phyloP scores from a whole-genome alignment of 2,329 filamentous ascomycete species.

The Monilinia polystroma region DNA sequence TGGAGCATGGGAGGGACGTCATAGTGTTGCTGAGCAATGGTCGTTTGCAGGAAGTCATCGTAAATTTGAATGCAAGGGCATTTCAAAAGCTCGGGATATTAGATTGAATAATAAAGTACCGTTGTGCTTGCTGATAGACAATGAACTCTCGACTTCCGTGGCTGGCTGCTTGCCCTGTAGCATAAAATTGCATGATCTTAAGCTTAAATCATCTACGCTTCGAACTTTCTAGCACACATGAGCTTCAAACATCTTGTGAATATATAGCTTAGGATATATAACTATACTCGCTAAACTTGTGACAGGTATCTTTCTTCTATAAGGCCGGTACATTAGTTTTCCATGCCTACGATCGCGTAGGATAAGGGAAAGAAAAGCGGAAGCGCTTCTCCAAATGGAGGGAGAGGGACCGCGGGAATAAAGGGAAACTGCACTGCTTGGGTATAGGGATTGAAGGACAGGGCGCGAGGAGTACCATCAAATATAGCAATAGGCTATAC shows the following conservation, averaged over 20 bases:
- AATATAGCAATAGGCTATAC: no score
- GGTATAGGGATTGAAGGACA: no score
- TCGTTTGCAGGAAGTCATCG: conserved; percentile 11
- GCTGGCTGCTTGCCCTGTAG: not conserved
- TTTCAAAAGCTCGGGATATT: conserved; percentile 9
- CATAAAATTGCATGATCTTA: not conserved
- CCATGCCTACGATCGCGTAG: no score
- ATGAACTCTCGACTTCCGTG: not conserved
- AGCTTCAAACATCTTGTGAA: no score
- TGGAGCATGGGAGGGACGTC: not conserved
- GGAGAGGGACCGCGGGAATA: no score
- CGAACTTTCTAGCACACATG: not conserved
- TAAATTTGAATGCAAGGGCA: not conserved
- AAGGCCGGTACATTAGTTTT: not conserved
- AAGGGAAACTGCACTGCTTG: no score
- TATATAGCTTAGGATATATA: not conserved
- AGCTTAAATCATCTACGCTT: not conserved
- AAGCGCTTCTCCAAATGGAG: no score
- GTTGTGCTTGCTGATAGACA: not conserved
- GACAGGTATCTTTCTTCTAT: not conserved
- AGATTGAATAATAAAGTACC: not conserved
- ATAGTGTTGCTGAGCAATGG: conserved; percentile 2
- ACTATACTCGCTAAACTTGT: not conserved
- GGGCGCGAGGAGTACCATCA: no score
- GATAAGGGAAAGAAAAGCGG: no score